These are phyloP conservation scores for Neocucurbitaria cava DNA, from an alignment of 2,329 filamentous ascomycete genomes.

Conservation along the genomic window DNA sequence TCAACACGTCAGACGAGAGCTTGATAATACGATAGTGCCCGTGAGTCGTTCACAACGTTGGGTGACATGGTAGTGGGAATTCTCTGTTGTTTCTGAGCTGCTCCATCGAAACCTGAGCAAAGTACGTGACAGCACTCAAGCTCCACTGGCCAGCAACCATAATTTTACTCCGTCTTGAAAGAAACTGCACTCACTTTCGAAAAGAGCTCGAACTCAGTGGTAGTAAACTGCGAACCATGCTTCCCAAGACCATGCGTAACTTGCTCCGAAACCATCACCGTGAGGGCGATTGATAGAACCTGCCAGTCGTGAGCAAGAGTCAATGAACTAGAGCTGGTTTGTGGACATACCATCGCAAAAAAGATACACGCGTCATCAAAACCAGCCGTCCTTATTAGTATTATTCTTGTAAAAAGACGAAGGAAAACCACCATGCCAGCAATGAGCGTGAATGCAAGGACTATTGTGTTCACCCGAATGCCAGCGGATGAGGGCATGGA, in stretches of 20 bases:
- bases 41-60: not conserved
- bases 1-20: constrained; percentile 15
- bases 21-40: constrained; percentile 8
- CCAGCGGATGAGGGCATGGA: constrained; percentile 35
- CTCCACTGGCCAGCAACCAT: not conserved
- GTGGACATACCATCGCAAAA: constrained; percentile 39
- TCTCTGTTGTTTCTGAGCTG: not conserved
- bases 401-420: constrained; percentile 38
- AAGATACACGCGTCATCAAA: constrained; percentile 41
- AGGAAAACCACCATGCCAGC: constrained; percentile 38
- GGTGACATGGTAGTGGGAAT: not conserved
- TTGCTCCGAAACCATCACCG: constrained; percentile 36
- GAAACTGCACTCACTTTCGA: constrained; percentile 19
- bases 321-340: not conserved
- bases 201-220: constrained; percentile 11
- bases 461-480: constrained; percentile 39
- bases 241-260: constrained; percentile 41
- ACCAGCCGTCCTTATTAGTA: constrained; percentile 32
- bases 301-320: constrained; percentile 16
- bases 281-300: constrained; percentile 36
- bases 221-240: constrained; percentile 23
- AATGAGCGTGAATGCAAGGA: constrained; percentile 41
- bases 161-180: not conserved
- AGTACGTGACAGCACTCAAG: not conserved
- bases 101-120: not conserved